Percentiles rank a stretch among this genome's conserved stretches.
Evolutionary conservation across 2,329 filamentous ascomycete species (phyloP).

Genomic region (Fusarium algeriense): DNA sequence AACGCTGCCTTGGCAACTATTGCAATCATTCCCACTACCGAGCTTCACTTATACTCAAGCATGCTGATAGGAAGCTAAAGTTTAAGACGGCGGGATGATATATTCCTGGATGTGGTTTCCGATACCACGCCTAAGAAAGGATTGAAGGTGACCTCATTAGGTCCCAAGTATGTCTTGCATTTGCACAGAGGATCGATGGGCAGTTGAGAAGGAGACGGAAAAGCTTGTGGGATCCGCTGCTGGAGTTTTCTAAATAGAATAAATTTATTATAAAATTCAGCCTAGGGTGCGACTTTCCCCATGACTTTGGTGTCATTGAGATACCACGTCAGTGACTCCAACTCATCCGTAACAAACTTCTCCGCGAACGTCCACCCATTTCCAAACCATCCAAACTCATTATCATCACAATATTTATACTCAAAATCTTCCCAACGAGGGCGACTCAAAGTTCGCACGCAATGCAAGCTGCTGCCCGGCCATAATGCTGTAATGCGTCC

Average conservation of each 20-base stretch:
- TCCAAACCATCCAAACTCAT: constrained; percentile 25
- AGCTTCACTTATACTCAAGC: neutral
- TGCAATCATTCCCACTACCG: neutral
- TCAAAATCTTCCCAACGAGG: constrained; percentile 23
- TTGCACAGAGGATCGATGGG: too few relatives aligned
- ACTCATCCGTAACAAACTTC: constrained; percentile 8
- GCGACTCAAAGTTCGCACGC: constrained; percentile 8
- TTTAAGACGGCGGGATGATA: neutral
- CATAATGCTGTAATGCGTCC: constrained; percentile 7
- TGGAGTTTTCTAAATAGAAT: too few relatives aligned
- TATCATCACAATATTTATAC: constrained; percentile 16
- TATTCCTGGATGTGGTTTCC: neutral
- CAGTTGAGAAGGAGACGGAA: too few relatives aligned
- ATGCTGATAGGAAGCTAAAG: neutral
- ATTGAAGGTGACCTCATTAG: fast-evolving
- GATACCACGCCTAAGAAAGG: neutral
- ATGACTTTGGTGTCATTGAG: constrained; percentile 15
- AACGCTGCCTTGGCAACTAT: neutral
- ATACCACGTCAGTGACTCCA: constrained; percentile 27
- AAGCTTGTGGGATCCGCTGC: too few relatives aligned
- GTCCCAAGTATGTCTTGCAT: too few relatives aligned
- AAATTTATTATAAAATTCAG: too few relatives aligned
- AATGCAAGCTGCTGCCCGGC: constrained; percentile 21
- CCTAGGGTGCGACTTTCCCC: neutral
- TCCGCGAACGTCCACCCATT: constrained; percentile 25